These are phyloP conservation scores for Chlamydomonas applanata DNA, from an alignment of 139 green algal genomes.

Conservation along the genomic window DNA sequence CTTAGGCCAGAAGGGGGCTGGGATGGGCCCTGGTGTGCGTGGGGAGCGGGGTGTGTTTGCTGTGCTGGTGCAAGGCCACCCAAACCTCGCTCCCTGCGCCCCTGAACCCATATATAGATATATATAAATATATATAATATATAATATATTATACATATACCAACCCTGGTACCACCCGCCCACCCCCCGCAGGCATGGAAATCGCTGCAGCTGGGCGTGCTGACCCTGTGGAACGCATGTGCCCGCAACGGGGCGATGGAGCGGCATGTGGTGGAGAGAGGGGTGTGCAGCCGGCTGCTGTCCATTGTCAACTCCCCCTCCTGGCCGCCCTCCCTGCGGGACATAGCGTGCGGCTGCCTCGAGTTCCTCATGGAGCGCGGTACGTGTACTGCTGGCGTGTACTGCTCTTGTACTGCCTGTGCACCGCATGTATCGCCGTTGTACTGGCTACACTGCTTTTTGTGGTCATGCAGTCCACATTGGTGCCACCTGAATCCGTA, in stretches of 20 bases:
- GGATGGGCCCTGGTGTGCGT: neutral
- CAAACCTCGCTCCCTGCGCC: no score
- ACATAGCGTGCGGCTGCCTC: conserved; percentile 60
- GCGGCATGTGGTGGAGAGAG: conserved; percentile 46
- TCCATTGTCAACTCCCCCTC: conserved; percentile 33
- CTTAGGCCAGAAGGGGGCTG: neutral
- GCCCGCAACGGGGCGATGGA: conserved; percentile 52
- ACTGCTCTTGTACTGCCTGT: no score
- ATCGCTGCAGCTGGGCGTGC: conserved; percentile 41
- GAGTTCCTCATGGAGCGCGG: conserved; percentile 57
- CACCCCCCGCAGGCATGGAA: conserved; percentile 33
- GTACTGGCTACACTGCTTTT: no score
- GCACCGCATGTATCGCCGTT: no score
- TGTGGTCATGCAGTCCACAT: no score
- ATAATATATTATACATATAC: no score
- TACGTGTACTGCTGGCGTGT: neutral
- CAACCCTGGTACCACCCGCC: no score
- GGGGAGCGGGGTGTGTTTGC: neutral
- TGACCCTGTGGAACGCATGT: conserved; percentile 59
- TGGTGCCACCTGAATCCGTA: no score
- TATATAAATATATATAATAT: no score
- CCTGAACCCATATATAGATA: no score
- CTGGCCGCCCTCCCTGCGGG: conserved; percentile 62
- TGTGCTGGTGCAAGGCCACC: neutral
- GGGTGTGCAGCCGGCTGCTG: conserved; percentile 43